These are phyloP conservation scores for Onygena corvina DNA, from an alignment of 2,329 filamentous ascomycete species.

Conservation along the genomic window DNA sequence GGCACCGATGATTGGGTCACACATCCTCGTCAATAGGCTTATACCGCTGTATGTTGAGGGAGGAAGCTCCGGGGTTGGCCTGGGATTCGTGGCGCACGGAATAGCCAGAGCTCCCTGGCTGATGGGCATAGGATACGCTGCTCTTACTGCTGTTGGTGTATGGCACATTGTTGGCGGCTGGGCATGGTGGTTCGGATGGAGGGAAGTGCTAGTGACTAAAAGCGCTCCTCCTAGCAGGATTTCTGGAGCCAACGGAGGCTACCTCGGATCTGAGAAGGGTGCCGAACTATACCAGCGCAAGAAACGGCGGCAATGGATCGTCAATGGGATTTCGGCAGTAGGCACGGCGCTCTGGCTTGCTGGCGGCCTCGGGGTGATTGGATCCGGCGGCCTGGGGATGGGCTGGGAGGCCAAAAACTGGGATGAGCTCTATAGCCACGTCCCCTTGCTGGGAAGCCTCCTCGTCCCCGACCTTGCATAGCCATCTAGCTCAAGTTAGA, in stretches of 20 bases:
- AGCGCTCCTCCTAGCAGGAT: slow-evolving; percentile 18
- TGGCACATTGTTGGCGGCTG: slow-evolving; percentile 76
- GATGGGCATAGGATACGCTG: slow-evolving; percentile 56
- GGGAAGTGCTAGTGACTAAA: slow-evolving; percentile 27
- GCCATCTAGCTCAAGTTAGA: too few species aligned
- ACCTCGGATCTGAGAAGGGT: slow-evolving; percentile 36
- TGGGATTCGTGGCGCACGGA: slow-evolving; percentile 74
- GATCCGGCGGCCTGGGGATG: slow-evolving; percentile 52
- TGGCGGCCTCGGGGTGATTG: slow-evolving; percentile 68
- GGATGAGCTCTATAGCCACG: slow-evolving; percentile 56
- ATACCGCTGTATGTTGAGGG: slow-evolving; percentile 67
- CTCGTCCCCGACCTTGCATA: background rate
- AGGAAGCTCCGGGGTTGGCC: slow-evolving; percentile 71
- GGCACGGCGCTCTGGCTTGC: slow-evolving; percentile 63
- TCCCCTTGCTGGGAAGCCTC: slow-evolving; percentile 43
- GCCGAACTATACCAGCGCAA: slow-evolving; percentile 40
- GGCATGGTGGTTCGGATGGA: slow-evolving; percentile 63
- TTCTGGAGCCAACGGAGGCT: slow-evolving; percentile 23
- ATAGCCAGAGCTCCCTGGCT: slow-evolving; percentile 59
- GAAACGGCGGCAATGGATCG: slow-evolving; percentile 55
- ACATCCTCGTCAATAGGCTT: slow-evolving; percentile 63
- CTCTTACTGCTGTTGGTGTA: slow-evolving; percentile 54
- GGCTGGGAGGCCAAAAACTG: slow-evolving; percentile 76
- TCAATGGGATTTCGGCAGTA: slow-evolving; percentile 53
- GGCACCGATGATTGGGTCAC: slow-evolving; percentile 52